phyloP scores from a whole-genome alignment of 768 basidiomycete genomes.

The Clitopilus hobsonii region DNA sequence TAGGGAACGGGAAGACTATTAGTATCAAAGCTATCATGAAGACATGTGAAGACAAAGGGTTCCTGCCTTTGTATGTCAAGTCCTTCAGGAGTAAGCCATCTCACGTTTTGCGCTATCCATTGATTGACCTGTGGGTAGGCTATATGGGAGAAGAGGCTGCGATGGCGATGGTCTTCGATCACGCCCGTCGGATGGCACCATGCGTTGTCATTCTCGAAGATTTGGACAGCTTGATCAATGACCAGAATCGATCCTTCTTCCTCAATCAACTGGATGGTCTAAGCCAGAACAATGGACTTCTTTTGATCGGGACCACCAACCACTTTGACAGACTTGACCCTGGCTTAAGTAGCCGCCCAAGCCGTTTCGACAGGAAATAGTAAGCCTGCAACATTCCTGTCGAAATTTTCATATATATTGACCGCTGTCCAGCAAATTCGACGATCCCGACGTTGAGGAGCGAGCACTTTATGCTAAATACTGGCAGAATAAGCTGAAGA shows the following conservation, averaged over 20 bases:
- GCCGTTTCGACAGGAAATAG: conserved; percentile 87
- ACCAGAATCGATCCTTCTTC: conserved; percentile 80
- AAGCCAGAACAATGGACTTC: conserved; percentile 73
- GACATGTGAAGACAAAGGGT: conserved; percentile 54
- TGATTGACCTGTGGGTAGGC: conserved; percentile 27
- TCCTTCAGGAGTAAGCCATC: conserved; percentile 57
- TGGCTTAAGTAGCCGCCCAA: conserved; percentile 71
- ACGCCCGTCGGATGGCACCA: conserved; percentile 67
- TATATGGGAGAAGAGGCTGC: conserved; percentile 59
- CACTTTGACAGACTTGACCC: conserved; percentile 80
- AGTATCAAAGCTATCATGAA: conserved; percentile 82
- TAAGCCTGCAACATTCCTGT: conserved; percentile 27
- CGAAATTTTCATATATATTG: neutral
- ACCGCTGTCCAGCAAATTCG: conserved; percentile 53
- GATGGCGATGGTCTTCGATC: conserved; percentile 65
- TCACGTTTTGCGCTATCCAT: neutral
- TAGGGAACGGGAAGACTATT: conserved; percentile 83
- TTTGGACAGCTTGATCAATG: conserved; percentile 76
- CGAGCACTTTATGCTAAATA: conserved; percentile 67
- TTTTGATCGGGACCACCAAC: conserved; percentile 79
- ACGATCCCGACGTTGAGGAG: conserved; percentile 62
- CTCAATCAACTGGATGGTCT: conserved; percentile 83
- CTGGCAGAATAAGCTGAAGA: conserved; percentile 74
- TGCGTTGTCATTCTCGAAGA: conserved; percentile 59
- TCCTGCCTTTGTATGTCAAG: conserved; percentile 75